Evolutionary conservation across 371 early-diverging fungal species (phyloP).

Genomic region (Mycotypha africana): DNA sequence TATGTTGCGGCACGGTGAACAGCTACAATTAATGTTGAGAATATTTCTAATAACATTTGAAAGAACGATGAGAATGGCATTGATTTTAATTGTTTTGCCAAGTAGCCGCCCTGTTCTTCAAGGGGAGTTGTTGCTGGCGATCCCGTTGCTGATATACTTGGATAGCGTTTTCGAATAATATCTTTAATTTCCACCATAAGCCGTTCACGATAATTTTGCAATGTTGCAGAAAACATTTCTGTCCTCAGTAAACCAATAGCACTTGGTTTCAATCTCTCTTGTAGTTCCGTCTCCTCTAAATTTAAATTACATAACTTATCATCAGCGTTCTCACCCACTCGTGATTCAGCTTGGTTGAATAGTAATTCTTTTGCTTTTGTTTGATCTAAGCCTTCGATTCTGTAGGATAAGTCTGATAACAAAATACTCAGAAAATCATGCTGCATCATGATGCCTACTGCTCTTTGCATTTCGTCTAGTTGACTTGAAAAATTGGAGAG

Average conservation of each 20-base stretch:
- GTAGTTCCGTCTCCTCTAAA: conserved; percentile 45
- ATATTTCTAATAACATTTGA: conserved; percentile 65
- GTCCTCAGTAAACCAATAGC: conserved; percentile 73
- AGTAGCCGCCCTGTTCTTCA: conserved; percentile 1
- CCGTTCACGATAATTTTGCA: conserved; percentile 70
- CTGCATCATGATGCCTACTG: conserved; percentile 70
- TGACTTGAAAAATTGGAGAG: conserved; percentile 59
- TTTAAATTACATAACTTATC: conserved; percentile 7
- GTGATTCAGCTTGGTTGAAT: not conserved
- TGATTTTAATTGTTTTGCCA: conserved; percentile 47
- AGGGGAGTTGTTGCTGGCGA: not conserved
- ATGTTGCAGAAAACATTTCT: conserved; percentile 54
- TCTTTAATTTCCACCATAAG: conserved; percentile 70
- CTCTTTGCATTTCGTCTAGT: conserved; percentile 59
- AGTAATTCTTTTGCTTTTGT: conserved; percentile 3
- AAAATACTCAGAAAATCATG: conserved; percentile 62
- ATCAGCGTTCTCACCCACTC: not conserved
- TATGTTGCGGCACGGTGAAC: conserved; percentile 58
- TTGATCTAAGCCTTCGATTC: conserved; percentile 7
- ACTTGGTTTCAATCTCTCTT: conserved; percentile 59
- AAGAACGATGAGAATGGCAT: conserved; percentile 85
- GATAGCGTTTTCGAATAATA: conserved; percentile 59
- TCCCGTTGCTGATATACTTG: too few species aligned
- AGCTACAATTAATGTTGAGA: conserved; percentile 58
- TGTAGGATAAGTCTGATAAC: conserved; percentile 48